These are phyloP conservation scores for Steccherinum ochraceum DNA, from an alignment of 768 basidiomycete species.

Conservation along the genomic window DNA sequence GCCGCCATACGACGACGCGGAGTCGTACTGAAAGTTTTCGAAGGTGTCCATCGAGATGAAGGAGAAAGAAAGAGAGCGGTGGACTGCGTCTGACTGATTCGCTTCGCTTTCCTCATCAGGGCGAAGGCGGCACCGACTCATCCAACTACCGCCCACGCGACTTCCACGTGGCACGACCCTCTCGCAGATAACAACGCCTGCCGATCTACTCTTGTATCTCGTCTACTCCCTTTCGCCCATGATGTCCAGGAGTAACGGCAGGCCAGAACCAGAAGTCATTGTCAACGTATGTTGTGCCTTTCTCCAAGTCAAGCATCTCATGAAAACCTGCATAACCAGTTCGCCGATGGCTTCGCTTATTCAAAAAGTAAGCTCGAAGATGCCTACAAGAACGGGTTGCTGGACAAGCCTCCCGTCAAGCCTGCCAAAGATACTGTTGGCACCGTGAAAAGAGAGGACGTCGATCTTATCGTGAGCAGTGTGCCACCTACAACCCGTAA, in stretches of 20 bases:
- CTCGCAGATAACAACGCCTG: not conserved
- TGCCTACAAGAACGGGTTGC: conserved; percentile 48
- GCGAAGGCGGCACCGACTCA: conserved; percentile 6
- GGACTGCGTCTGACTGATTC: conserved; percentile 8
- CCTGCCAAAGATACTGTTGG: not conserved
- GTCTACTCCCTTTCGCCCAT: not conserved
- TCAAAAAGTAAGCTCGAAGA: conserved; percentile 64
- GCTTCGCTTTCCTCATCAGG: not conserved
- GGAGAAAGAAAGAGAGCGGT: conserved; percentile 4
- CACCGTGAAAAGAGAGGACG: conserved; percentile 37
- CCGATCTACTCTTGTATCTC: not conserved
- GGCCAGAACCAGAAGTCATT: conserved; percentile 60
- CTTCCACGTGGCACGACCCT: conserved; percentile 4
- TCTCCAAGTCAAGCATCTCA: not conserved
- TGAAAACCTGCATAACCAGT: conserved; percentile 36
- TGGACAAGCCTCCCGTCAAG: conserved; percentile 49
- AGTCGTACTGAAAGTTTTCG: conserved; percentile 82
- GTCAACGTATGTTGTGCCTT: conserved; percentile 42
- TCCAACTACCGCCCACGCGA: conserved; percentile 6
- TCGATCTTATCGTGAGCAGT: conserved; percentile 54
- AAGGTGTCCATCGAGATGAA: conserved; percentile 60
- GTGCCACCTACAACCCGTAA: not conserved
- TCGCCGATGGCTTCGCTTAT: conserved; percentile 59
- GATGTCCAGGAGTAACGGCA: conserved; percentile 38
- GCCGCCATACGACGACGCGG: conserved; percentile 73